Conservation (phyloP, 768 basidiomycete genomes). For the Boletus bicolor region DNA sequence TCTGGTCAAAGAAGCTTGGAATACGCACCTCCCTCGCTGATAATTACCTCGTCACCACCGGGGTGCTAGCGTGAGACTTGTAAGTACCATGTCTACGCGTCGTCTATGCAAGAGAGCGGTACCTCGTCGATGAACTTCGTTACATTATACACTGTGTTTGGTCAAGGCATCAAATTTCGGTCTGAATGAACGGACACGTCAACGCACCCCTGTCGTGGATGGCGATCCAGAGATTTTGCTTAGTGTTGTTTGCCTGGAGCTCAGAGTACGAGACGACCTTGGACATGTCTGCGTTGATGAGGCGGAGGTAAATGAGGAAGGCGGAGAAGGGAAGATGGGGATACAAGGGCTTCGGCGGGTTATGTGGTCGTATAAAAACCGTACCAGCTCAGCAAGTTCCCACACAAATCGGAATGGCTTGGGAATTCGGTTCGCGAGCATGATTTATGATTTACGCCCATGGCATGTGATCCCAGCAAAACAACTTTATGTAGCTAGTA, state of each 20-base stretch:
- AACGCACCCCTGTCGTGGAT: conserved; percentile 77
- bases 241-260: conserved; percentile 72
- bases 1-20: conserved; percentile 11
- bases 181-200: not conserved
- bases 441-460: no score
- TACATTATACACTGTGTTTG: conserved; percentile 78
- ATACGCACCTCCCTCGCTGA: conserved; percentile 84
- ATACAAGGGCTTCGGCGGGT: not conserved
- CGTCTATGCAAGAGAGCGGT: conserved; percentile 16
- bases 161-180: conserved; percentile 1
- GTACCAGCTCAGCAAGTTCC: conserved; percentile 26
- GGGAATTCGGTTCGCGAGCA: no score
- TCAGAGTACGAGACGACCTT: conserved; percentile 69
- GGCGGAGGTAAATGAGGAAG: conserved; percentile 14
- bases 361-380: conserved; percentile 16
- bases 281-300: conserved; percentile 31
- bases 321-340: conserved; percentile 4
- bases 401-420: conserved; percentile 17
- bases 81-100: conserved; percentile 7
- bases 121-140: conserved; percentile 96
- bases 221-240: conserved; percentile 78
- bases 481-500: not conserved
- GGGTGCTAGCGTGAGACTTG: conserved; percentile 61
- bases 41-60: conserved; percentile 96
- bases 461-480: not conserved